Conservation (phyloP, 2,329 filamentous ascomycete species). For the Neonectria magnoliae region DNA sequence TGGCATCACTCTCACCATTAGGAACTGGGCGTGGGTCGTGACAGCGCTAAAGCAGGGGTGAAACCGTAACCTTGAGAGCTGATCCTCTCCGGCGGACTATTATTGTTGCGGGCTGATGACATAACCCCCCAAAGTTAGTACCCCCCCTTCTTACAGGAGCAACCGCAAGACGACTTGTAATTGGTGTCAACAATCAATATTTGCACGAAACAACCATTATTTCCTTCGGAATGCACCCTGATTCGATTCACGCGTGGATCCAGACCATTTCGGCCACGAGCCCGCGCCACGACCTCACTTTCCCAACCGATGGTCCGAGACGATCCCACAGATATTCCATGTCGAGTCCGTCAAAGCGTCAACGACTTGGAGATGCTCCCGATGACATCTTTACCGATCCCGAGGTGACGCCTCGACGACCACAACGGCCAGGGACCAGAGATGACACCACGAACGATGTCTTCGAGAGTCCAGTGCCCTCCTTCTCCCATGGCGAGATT, state of each 20-base stretch:
- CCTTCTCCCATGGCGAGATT: background rate
- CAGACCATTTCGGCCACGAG: background rate
- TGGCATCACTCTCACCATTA: too few relatives aligned
- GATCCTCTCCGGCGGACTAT: too few relatives aligned
- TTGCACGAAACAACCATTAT: background rate
- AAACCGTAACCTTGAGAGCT: too few relatives aligned
- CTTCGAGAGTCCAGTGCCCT: background rate
- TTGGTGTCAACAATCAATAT: background rate
- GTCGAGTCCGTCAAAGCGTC: conserved; percentile 6
- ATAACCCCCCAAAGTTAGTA: too few relatives aligned
- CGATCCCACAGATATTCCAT: background rate
- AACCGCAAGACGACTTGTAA: background rate
- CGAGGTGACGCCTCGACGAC: background rate
- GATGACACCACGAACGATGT: background rate
- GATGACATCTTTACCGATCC: background rate
- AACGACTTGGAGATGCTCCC: background rate
- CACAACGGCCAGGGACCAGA: background rate
- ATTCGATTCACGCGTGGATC: conserved; percentile 6
- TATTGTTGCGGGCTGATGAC: too few relatives aligned
- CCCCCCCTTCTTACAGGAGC: too few relatives aligned
- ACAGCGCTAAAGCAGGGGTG: too few relatives aligned
- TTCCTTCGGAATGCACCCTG: conserved; percentile 6
- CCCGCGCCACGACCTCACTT: background rate
- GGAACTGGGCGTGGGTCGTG: too few relatives aligned
- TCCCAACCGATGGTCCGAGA: background rate